Conservation (phyloP, 345 rosid genomes). For the Litchi chinensis region DNA sequence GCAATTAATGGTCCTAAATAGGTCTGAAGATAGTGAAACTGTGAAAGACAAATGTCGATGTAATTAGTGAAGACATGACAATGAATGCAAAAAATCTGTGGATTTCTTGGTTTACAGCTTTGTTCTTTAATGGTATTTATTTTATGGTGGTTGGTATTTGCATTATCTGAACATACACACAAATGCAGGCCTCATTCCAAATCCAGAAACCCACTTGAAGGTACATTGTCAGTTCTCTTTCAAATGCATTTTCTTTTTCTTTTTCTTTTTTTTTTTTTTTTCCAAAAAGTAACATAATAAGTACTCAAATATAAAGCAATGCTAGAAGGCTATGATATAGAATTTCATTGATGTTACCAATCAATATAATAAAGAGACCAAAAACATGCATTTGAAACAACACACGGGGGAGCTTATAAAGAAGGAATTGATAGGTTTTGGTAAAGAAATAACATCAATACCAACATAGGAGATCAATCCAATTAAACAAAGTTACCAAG, state of each 20-base stretch:
- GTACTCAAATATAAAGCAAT: neutral
- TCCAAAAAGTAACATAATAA: neutral
- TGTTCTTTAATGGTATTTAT: neutral
- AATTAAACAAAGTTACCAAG: neutral
- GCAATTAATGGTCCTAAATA: neutral
- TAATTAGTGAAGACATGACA: neutral
- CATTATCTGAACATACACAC: neutral
- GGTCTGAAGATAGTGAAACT: neutral
- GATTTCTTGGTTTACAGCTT: neutral
- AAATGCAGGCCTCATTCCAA: neutral
- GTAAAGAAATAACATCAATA: slow-evolving; percentile 31
- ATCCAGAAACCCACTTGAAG: slow-evolving; percentile 9
- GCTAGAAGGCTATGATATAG: no score
- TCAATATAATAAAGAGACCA: no score
- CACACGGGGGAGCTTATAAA: neutral
- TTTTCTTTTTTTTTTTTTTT: no score
- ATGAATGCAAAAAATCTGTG: neutral
- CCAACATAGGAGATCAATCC: slow-evolving; percentile 22
- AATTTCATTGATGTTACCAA: no score
- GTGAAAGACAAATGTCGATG: neutral
- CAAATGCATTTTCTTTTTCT: no score
- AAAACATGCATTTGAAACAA: neutral
- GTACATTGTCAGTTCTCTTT: neutral
- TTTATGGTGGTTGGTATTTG: neutral
- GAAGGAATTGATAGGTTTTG: slow-evolving; percentile 18